Evolutionary conservation across 768 basidiomycete species (phyloP).

Genomic region (Mycena polygramma): DNA sequence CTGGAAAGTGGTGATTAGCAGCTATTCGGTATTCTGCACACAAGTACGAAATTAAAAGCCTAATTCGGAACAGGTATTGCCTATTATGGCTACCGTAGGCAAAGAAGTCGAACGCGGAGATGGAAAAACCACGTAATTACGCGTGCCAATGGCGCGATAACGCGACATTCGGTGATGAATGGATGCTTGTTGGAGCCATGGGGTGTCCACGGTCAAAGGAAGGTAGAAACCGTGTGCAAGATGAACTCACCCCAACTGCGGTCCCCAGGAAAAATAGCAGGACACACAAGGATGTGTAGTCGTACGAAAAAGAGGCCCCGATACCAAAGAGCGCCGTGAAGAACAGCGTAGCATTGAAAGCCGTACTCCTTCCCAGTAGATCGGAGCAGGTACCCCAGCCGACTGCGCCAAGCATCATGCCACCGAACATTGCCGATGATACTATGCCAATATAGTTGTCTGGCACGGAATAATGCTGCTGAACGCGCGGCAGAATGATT

Average conservation of each 20-base stretch:
- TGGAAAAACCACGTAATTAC: conserved; percentile 14
- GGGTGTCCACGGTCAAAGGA: not conserved
- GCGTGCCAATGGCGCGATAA: conserved; percentile 17
- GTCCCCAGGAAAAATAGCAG: conserved; percentile 91
- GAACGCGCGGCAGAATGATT: conserved; percentile 96
- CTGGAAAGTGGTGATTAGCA: conserved; percentile 51
- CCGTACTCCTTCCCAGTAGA: conserved; percentile 86
- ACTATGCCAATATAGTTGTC: conserved; percentile 84
- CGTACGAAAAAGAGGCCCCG: conserved; percentile 78
- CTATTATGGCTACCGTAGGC: not conserved
- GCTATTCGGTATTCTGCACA: not conserved
- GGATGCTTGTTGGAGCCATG: no score
- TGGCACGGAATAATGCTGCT: conserved; percentile 86
- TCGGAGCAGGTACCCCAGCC: conserved; percentile 97
- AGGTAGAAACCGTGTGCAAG: not conserved
- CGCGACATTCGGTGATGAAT: not conserved
- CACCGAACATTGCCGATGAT: conserved; percentile 90
- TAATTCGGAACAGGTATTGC: not conserved
- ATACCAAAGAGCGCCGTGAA: conserved; percentile 93
- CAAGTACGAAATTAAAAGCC: not conserved
- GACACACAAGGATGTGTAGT: conserved; percentile 78
- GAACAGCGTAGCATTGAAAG: conserved; percentile 94
- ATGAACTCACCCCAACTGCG: conserved; percentile 84
- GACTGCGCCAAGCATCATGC: conserved; percentile 97
- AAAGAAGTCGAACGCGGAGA: not conserved